These are phyloP conservation scores for Naegleria gruberi DNA, from an alignment of 208 protist genomes.

Conservation along the genomic window DNA sequence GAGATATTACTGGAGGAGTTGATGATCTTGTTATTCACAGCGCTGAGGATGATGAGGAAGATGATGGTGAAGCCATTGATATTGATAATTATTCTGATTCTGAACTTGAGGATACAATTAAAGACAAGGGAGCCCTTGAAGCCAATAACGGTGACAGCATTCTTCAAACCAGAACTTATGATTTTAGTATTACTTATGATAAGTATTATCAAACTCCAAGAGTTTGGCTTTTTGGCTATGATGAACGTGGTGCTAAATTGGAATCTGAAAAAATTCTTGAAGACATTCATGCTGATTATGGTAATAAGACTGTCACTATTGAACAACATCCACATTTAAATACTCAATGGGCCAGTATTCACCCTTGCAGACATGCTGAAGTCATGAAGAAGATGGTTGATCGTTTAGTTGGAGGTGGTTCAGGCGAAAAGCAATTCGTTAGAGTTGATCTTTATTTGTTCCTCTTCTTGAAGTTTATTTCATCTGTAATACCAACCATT, in stretches of 20 bases:
- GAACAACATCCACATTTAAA: slow-evolving; percentile 72
- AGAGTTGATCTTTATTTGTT: slow-evolving; percentile 52
- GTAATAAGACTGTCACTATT: slow-evolving; percentile 92
- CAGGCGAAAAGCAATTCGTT: slow-evolving; percentile 50
- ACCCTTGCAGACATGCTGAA: slow-evolving; percentile 86
- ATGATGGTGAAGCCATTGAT: slow-evolving; percentile 52
- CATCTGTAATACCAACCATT: slow-evolving; percentile 87
- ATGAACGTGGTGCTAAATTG: slow-evolving; percentile 54
- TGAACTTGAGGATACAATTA: slow-evolving; percentile 37
- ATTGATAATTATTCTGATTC: slow-evolving; percentile 47
- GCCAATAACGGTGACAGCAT: slow-evolving; percentile 41
- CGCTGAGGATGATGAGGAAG: slow-evolving; percentile 35
- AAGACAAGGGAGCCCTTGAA: slow-evolving; percentile 23
- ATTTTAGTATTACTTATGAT: slow-evolving; percentile 92
- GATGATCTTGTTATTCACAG: background rate
- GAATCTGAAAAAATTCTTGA: slow-evolving; percentile 79
- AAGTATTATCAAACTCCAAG: slow-evolving; percentile 91
- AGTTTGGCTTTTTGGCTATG: slow-evolving; percentile 89
- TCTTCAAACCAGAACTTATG: slow-evolving; percentile 74
- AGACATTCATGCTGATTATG: slow-evolving; percentile 90
- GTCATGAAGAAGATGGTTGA: slow-evolving; percentile 84
- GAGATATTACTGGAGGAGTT: background rate
- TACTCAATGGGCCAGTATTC: slow-evolving; percentile 80
- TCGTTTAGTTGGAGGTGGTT: slow-evolving; percentile 45
- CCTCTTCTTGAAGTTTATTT: slow-evolving; percentile 88